Evolutionary conservation across 2,329 filamentous ascomycete genomes (phyloP).

Genomic region (Fusarium albidum): DNA sequence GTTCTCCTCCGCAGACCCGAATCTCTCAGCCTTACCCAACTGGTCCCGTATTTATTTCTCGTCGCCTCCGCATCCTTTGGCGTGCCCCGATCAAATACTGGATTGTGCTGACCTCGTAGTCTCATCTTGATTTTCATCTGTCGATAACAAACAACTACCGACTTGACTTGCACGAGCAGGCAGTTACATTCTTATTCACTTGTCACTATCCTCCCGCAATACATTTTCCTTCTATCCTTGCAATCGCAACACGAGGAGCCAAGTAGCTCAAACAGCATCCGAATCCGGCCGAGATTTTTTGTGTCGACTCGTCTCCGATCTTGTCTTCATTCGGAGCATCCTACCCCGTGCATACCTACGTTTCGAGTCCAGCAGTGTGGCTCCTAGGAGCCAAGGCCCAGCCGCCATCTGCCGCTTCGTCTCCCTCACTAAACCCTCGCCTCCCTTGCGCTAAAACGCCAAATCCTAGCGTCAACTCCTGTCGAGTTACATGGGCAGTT

Average conservation of each 20-base stretch:
- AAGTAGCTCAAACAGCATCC: too few relatives aligned
- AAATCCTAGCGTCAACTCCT: conserved; percentile 15
- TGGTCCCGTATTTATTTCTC: conserved; percentile 25
- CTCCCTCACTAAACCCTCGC: conserved; percentile 8
- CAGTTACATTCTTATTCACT: too few relatives aligned
- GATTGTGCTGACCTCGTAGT: conserved; percentile 14
- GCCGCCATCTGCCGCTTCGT: conserved; percentile 3
- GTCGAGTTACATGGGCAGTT: not conserved
- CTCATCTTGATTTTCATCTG: not conserved
- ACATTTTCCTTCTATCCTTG: not conserved
- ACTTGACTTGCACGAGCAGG: too few relatives aligned
- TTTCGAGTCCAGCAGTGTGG: conserved; percentile 5
- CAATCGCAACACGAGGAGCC: not conserved
- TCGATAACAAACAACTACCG: conserved; percentile 9
- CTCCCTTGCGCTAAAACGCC: conserved; percentile 21
- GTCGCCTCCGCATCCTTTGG: conserved; percentile 24
- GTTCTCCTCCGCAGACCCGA: conserved; percentile 5
- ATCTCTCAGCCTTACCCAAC: conserved; percentile 32
- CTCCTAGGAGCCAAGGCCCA: conserved; percentile 10
- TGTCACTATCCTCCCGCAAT: not conserved
- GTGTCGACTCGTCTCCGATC: too few relatives aligned
- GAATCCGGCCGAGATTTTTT: too few relatives aligned
- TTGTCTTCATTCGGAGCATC: not conserved
- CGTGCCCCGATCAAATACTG: conserved; percentile 20
- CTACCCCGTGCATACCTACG: not conserved